A percentile compares a stretch with the other conserved stretches of the same genome.
phyloP scores from a whole-genome alignment of 2,329 filamentous ascomycete species.

The Calonectria naviculata region DNA sequence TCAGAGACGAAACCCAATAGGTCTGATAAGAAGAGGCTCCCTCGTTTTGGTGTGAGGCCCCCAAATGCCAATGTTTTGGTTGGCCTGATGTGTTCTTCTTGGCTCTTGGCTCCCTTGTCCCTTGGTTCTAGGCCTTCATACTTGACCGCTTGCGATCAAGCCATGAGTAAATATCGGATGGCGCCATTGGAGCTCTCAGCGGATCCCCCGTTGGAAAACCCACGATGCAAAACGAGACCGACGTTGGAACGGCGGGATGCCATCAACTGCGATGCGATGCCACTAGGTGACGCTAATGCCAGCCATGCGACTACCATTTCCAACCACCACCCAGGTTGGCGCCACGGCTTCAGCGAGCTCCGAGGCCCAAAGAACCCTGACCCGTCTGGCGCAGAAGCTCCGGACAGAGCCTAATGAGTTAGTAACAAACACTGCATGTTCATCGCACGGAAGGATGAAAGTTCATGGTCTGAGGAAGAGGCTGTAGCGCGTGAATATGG shows the following conservation, averaged over 20 bases:
- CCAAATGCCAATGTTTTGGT: not conserved
- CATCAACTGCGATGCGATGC: conserved; percentile 14
- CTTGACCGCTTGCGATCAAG: not conserved
- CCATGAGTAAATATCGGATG: not conserved
- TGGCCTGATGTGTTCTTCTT: not conserved
- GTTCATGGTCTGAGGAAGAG: not conserved
- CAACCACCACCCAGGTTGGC: not conserved
- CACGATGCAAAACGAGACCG: conserved; percentile 3
- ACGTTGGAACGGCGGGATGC: conserved; percentile 16
- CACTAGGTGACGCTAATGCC: conserved; percentile 13
- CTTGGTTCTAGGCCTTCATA: not conserved
- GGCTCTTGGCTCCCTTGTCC: not conserved
- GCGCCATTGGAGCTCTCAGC: not conserved
- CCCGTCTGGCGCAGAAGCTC: conserved; percentile 1
- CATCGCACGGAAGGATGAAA: not conserved
- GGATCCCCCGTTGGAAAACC: conserved; percentile 6
- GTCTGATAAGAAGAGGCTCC: not conserved
- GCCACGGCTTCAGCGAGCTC: conserved; percentile 3
- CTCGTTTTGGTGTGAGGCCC: not conserved
- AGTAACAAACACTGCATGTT: not conserved
- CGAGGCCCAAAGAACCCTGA: not conserved
- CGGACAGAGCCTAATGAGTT: conserved; percentile 1
- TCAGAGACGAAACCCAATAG: not conserved
- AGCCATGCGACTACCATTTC: conserved; percentile 14
- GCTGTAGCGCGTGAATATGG: not conserved